These are phyloP conservation scores for Tylopilus sp. DNA, from an alignment of 768 basidiomycete species.

Conservation along the genomic window DNA sequence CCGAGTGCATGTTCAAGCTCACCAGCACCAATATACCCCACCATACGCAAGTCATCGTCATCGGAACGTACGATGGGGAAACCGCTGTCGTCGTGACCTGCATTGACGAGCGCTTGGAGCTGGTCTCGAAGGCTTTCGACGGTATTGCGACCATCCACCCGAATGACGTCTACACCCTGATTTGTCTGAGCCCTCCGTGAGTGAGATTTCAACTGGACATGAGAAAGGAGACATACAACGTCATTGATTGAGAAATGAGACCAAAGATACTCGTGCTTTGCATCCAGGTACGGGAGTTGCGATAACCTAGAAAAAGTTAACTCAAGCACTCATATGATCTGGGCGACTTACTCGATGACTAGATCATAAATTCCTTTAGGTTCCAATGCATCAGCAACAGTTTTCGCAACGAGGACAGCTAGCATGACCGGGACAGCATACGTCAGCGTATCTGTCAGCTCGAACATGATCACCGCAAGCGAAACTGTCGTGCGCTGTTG, in stretches of 20 bases:
- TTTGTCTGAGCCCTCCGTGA: constrained; percentile 48
- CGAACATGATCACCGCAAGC: constrained; percentile 94
- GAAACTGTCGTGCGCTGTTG: constrained; percentile 82
- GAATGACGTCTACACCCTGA: constrained; percentile 65
- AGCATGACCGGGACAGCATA: constrained; percentile 92
- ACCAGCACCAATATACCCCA: constrained; percentile 88
- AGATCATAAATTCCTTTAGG: constrained; percentile 97
- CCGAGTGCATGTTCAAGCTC: constrained; percentile 93
- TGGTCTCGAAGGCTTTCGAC: constrained; percentile 72
- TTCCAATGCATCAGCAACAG: constrained; percentile 32
- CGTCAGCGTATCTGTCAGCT: constrained; percentile 88
- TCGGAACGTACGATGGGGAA: constrained; percentile 78
- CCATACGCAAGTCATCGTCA: constrained; percentile 54
- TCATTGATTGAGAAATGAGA: constrained; percentile 70
- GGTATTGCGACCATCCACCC: constrained; percentile 70
- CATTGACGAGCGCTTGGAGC: constrained; percentile 52
- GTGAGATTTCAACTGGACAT: not conserved
- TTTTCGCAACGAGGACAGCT: constrained; percentile 63
- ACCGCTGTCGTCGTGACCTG: constrained; percentile 73
- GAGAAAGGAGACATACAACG: constrained; percentile 50
- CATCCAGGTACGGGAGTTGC: constrained; percentile 89
- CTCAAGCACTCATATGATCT: not conserved
- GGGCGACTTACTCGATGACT: constrained; percentile 66
- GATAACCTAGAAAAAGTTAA: constrained; percentile 46
- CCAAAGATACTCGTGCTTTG: constrained; percentile 90